Evolutionary conservation across 495 filamentous ascomycete genomes (phyloP).

Genomic region (Penicillium atrosanguineum): DNA sequence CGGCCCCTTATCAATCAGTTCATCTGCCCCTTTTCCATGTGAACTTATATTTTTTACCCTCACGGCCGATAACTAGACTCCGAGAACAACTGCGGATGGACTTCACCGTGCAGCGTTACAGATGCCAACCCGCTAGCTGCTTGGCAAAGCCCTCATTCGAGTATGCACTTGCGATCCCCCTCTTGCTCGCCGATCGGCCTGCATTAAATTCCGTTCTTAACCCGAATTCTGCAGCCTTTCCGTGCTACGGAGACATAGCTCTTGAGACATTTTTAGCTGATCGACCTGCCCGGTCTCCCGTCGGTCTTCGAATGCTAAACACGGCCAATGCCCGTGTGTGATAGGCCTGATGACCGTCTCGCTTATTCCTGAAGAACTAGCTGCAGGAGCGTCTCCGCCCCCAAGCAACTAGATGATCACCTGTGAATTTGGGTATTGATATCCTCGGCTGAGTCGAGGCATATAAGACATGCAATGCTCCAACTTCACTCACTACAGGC

Average conservation of each 20-base stretch:
- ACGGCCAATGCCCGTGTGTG: background rate
- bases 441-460: background rate
- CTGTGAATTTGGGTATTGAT: background rate
- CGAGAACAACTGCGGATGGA: background rate
- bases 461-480: slow-evolving; percentile 6
- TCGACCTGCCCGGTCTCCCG: background rate
- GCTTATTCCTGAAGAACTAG: background rate
- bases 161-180: slow-evolving; percentile 8
- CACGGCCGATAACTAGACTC: slow-evolving; percentile 3
- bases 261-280: background rate
- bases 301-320: background rate
- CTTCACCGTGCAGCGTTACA: slow-evolving; percentile 11
- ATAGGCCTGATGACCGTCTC: background rate
- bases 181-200: slow-evolving; percentile 12
- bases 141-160: slow-evolving; percentile 15
- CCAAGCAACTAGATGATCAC: slow-evolving; percentile 10
- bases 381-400: slow-evolving; percentile 1
- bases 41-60: background rate
- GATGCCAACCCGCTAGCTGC: slow-evolving; percentile 6
- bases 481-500: background rate
- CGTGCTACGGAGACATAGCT: background rate
- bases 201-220: slow-evolving; percentile 5
- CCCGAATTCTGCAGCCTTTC: background rate
- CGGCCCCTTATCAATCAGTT: background rate
- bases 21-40: background rate